A percentile compares a stretch with the other conserved stretches of the same genome.
These are phyloP conservation scores for Quercus lobata DNA, from an alignment of 331 rosid species.

Conservation along the genomic window DNA sequence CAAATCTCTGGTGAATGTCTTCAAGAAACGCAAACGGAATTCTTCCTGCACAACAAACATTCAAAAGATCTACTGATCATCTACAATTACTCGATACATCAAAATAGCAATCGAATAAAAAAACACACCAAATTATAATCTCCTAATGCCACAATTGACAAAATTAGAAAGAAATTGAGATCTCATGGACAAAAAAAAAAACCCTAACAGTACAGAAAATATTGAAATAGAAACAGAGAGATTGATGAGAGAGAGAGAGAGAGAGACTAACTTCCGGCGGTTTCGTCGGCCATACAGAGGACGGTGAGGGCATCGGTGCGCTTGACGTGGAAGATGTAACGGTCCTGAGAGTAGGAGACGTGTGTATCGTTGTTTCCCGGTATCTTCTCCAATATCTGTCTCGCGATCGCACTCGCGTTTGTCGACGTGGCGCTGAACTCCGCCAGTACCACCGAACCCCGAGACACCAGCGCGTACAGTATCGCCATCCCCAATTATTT, in stretches of 20 bases:
- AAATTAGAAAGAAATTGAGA: not conserved
- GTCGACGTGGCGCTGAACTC: conserved; percentile 74
- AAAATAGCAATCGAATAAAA: too few species aligned
- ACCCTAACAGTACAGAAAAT: not conserved
- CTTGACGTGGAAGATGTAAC: conserved; percentile 82
- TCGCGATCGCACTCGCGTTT: conserved; percentile 77
- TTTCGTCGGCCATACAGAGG: conserved; percentile 97
- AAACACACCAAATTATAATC: not conserved
- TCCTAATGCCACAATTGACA: too few species aligned
- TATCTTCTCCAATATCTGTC: conserved; percentile 76
- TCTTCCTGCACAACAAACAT: conserved; percentile 47
- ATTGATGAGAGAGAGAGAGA: not conserved
- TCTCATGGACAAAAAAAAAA: not conserved
- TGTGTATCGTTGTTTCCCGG: conserved; percentile 74
- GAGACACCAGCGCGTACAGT: conserved; percentile 73
- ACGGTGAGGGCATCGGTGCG: conserved; percentile 99
- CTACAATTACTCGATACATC: too few species aligned
- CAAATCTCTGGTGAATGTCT: conserved; percentile 89
- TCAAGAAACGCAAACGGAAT: conserved; percentile 92
- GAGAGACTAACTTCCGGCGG: conserved; percentile 61
- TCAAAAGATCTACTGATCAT: too few species aligned
- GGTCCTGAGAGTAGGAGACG: conserved; percentile 93
- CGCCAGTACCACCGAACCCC: conserved; percentile 91
- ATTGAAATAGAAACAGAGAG: not conserved
- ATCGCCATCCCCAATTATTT: conserved; percentile 51